Evolutionary conservation across 2,329 filamentous ascomycete species (phyloP).

Genomic region (Aspergillus sp.): DNA sequence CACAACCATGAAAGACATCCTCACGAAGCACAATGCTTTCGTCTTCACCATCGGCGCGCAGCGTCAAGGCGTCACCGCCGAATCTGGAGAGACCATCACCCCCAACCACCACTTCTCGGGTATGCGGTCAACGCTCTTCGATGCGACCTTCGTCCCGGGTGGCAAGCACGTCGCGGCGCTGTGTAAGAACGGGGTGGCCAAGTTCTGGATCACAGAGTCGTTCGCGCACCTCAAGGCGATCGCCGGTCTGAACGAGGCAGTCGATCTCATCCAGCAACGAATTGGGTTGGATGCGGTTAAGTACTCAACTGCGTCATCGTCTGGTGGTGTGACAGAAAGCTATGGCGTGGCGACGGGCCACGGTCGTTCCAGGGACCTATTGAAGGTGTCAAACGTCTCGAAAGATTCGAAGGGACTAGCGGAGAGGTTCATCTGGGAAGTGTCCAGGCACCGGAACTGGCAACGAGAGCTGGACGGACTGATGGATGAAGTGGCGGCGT

Average conservation of each 20-base stretch:
- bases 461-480: slow-evolving; percentile 65
- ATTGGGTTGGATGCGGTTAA: slow-evolving; percentile 20
- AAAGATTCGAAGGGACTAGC: slow-evolving; percentile 61
- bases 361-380: slow-evolving; percentile 12
- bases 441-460: slow-evolving; percentile 67
- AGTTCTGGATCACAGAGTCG: slow-evolving; percentile 70
- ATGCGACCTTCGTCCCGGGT: slow-evolving; percentile 68
- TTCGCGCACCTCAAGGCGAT: slow-evolving; percentile 77
- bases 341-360: slow-evolving; percentile 29
- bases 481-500: slow-evolving; percentile 59
- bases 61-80: slow-evolving; percentile 57
- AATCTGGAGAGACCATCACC: slow-evolving; percentile 50
- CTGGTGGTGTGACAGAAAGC: slow-evolving; percentile 15
- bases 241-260: slow-evolving; percentile 53
- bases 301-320: slow-evolving; percentile 10
- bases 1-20: slow-evolving; percentile 54
- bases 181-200: slow-evolving; percentile 59
- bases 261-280: slow-evolving; percentile 22
- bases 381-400: slow-evolving; percentile 44
- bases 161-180: slow-evolving; percentile 55
- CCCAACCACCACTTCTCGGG: slow-evolving; percentile 75
- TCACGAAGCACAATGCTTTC: slow-evolving; percentile 55
- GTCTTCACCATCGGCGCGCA: slow-evolving; percentile 65
- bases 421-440: slow-evolving; percentile 59
- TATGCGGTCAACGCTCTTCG: slow-evolving; percentile 68